These are phyloP conservation scores for Lolium multiflorum DNA, from an alignment of 176 grass and related monocot genomes.

Conservation along the genomic window DNA sequence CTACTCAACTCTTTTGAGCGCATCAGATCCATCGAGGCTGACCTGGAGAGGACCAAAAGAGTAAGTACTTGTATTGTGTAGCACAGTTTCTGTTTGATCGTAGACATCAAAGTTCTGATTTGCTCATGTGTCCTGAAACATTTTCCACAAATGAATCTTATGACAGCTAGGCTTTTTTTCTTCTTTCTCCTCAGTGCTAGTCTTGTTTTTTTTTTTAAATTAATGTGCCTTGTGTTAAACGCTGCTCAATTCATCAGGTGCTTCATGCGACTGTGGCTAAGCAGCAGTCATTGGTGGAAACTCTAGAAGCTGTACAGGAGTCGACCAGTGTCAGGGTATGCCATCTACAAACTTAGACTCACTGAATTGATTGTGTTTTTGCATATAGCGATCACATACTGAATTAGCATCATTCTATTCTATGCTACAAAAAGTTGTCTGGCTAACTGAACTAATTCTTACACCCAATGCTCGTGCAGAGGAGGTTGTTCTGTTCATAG, in stretches of 20 bases:
- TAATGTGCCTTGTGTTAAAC: constrained; percentile 1
- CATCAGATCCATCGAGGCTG: constrained; percentile 86
- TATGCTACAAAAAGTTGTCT: not conserved
- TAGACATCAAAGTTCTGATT: not conserved
- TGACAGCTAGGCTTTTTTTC: too few species aligned
- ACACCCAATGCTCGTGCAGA: constrained; percentile 47
- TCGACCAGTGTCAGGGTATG: constrained; percentile 70
- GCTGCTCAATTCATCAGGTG: constrained; percentile 29
- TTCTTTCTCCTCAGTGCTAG: not conserved
- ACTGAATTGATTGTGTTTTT: not conserved
- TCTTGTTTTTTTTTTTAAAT: not conserved
- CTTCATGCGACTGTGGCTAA: constrained; percentile 59
- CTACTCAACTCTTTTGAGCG: constrained; percentile 81
- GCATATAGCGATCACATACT: not conserved
- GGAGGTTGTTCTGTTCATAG: constrained; percentile 79
- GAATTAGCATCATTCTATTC: not conserved
- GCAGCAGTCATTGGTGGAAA: constrained; percentile 70
- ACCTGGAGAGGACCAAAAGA: constrained; percentile 77
- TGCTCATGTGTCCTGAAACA: not conserved
- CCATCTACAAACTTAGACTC: not conserved
- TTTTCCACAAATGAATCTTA: not conserved
- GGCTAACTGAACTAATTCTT: not conserved
- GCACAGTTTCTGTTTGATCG: not conserved
- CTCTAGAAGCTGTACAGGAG: constrained; percentile 73
- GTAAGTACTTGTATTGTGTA: constrained; percentile 40